These are phyloP conservation scores for Penicillium sp. DNA, from an alignment of 2,329 filamentous ascomycete genomes.

Conservation along the genomic window DNA sequence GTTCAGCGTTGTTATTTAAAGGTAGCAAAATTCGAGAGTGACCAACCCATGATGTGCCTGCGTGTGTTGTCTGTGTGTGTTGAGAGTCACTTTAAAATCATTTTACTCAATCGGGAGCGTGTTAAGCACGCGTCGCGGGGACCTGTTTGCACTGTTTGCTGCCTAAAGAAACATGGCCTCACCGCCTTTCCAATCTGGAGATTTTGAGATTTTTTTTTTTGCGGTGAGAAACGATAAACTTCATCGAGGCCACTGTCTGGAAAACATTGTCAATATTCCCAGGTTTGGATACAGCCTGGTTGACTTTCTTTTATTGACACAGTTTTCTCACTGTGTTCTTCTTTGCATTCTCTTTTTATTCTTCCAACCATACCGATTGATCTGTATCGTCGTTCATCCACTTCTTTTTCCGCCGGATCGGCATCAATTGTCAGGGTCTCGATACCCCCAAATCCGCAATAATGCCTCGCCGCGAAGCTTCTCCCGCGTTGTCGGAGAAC, in stretches of 20 bases:
- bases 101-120: slow-evolving; percentile 43
- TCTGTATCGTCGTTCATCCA: slow-evolving; percentile 8
- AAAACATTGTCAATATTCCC: neutral
- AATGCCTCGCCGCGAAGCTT: slow-evolving; percentile 73
- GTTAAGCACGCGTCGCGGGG: slow-evolving; percentile 38
- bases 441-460: slow-evolving; percentile 13
- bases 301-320: neutral
- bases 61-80: slow-evolving; percentile 2
- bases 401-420: slow-evolving; percentile 8
- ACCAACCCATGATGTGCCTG: slow-evolving; percentile 31
- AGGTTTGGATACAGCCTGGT: slow-evolving; percentile 1
- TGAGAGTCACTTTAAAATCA: slow-evolving; percentile 20
- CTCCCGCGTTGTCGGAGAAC: slow-evolving; percentile 81
- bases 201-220: slow-evolving; percentile 27
- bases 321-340: neutral
- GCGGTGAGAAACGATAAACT: slow-evolving; percentile 6
- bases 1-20: slow-evolving; percentile 1
- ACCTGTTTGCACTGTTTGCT: slow-evolving; percentile 28
- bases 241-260: slow-evolving; percentile 5
- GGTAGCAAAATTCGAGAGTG: neutral
- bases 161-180: neutral
- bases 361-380: neutral
- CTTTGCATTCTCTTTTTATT: neutral
- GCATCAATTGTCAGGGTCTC: slow-evolving; percentile 11
- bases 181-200: slow-evolving; percentile 14